Evolutionary conservation across 2,329 filamentous ascomycete species (phyloP), one percentile per base, ranked within the genome.

Genomic region (Alternaria atra): DNA sequence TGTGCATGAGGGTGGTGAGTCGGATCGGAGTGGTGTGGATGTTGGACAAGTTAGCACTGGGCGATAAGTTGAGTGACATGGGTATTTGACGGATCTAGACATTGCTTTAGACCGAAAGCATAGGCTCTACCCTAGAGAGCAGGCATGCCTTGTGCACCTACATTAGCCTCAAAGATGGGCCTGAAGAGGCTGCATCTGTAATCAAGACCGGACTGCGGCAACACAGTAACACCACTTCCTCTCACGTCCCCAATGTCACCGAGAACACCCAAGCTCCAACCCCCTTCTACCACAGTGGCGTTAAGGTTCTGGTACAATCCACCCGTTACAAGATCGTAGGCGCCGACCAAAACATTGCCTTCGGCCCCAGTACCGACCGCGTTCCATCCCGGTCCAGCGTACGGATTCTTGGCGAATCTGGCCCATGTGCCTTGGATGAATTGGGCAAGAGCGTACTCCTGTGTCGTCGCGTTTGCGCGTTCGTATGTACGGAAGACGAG

Each of bases 391-490:
- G 71, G 71, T 2, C 73, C 73, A 1, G 52, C 63, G 0, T 52
- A 50, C 0, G 73, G 73, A 27, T 74, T 69, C 58, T 70, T 74
- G 7, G 73, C 73, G 34, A 75, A 75, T 7, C 54, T 54, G 5
- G 73, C 72, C 73, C 73, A 75, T 5, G 69, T 61, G 3, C 62
- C 50, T 6, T 63, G 67, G 67, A 75, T 70, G 40, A 56, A 68
- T 4, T 61, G 57, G 3, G 63, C 61, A 3, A 73, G 60, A 10
- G 62, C 65, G 29, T 61, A 58, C 39, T 75, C 54, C 20, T 71
- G 64, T 6, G 63, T 66, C 4, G 72, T 74, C 1, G 64, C 57
- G 20, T 68, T 70, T 6, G 29, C 40, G 0, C 12, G 27, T 4
- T 58, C 35, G 17, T 72, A 73, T 4, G 70, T 73, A 27, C 68